These are phyloP conservation scores for Dryadomyces sulphureus DNA, from an alignment of 2,329 filamentous ascomycete genomes.

Conservation along the genomic window DNA sequence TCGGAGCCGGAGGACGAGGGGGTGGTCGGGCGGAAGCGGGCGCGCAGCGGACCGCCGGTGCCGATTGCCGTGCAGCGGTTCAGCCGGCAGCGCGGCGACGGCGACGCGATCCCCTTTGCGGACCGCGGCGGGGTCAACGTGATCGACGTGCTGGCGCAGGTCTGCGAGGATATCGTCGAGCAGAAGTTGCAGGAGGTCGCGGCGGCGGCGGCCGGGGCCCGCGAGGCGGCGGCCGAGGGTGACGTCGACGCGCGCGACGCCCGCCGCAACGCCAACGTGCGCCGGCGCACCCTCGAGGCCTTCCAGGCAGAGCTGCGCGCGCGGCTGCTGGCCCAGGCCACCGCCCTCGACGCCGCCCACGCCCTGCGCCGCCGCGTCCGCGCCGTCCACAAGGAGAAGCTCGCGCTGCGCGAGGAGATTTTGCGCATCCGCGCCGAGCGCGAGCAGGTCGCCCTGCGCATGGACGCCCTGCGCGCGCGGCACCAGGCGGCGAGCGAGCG, in stretches of 20 bases:
- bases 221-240: not conserved
- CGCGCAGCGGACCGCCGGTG: slow-evolving; percentile 16
- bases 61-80: slow-evolving; percentile 48
- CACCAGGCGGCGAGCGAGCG: slow-evolving; percentile 40
- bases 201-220: slow-evolving; percentile 23
- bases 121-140: slow-evolving; percentile 42
- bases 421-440: slow-evolving; percentile 41
- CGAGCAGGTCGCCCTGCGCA: slow-evolving; percentile 45
- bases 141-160: slow-evolving; percentile 45
- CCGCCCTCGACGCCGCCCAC: slow-evolving; percentile 43
- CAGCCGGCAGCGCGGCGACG: slow-evolving; percentile 24
- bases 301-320: slow-evolving; percentile 42
- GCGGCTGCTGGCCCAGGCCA: slow-evolving; percentile 43
- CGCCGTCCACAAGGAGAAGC: slow-evolving; percentile 40
- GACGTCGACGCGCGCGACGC: not conserved
- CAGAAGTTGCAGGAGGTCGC: slow-evolving; percentile 30
- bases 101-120: slow-evolving; percentile 35
- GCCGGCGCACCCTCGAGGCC: slow-evolving; percentile 39
- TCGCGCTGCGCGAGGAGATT: slow-evolving; percentile 44
- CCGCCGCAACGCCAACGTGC: slow-evolving; percentile 14
- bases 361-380: slow-evolving; percentile 42
- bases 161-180: slow-evolving; percentile 46
- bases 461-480: slow-evolving; percentile 45
- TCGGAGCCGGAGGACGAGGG: slow-evolving; percentile 5
- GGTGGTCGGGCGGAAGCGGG: not conserved